Percentiles rank a stretch among this genome's conserved stretches.
Evolutionary conservation across 371 early-diverging fungal genomes (phyloP).

Genomic region (Rhizomucor pusillus): DNA sequence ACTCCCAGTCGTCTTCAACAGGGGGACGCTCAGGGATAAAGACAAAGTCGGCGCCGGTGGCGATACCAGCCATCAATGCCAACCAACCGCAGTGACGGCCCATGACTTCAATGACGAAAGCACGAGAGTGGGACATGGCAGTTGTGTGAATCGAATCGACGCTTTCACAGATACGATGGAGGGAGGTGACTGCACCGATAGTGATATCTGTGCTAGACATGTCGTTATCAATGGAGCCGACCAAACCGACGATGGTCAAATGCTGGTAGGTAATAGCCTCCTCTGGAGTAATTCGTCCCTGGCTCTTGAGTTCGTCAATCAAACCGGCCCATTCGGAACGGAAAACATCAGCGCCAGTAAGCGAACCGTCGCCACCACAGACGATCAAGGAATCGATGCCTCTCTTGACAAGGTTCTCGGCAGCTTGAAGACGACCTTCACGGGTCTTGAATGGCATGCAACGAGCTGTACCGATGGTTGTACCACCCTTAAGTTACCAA

Average conservation of each 20-base stretch:
- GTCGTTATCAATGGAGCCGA: conserved; percentile 96
- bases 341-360: conserved; percentile 94
- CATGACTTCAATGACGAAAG: conserved; percentile 99
- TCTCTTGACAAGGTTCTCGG: conserved; percentile 79
- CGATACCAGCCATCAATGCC: conserved; percentile 90
- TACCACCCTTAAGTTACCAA: conserved; percentile 77
- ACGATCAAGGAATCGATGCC: conserved; percentile 97
- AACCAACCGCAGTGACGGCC: conserved; percentile 99
- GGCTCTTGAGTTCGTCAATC: conserved; percentile 69
- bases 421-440: conserved; percentile 86
- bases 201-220: conserved; percentile 95
- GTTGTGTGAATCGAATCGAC: conserved; percentile 94
- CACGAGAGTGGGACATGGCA: conserved; percentile 93
- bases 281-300: conserved; percentile 52
- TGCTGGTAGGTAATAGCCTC: conserved; percentile 57
- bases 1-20: conserved; percentile 83
- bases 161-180: conserved; percentile 96
- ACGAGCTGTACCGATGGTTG: conserved; percentile 94
- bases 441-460: conserved; percentile 83
- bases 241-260: conserved; percentile 93
- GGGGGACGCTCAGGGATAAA: conserved; percentile 98
- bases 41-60: conserved; percentile 93
- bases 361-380: conserved; percentile 95
- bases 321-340: conserved; percentile 91
- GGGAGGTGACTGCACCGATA: conserved; percentile 93